Base-by-base conservation (phyloP, 495 filamentous ascomycete species). In the Cercophora scortea region DNA sequence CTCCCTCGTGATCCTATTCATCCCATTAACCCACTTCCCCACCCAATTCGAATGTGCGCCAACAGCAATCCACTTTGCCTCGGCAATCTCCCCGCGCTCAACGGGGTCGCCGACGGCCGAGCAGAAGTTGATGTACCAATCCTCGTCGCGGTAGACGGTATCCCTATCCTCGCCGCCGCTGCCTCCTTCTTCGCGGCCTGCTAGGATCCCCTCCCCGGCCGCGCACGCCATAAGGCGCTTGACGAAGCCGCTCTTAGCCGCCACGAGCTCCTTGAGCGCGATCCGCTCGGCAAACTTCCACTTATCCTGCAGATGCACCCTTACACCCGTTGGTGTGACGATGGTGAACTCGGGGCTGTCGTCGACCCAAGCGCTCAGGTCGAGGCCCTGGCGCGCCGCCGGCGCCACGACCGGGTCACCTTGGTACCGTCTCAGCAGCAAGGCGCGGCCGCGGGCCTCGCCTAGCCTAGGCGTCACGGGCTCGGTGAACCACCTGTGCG, bases 371-470 rank as follows among this genome's bases (percentile, higher is more conserved):
- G 68, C 73, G 50, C 79, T 79, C 18, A 82, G 88, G 65, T 95
- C 80, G 42, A 96, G 83, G 18, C 86, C 85, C 75, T 79, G 88
- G n/a, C 86, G 82, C 82, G 17, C 69, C 77, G 60, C 80, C 76
- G 58, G 83, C 75, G n/a, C 68, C 57, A 89, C 66, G 3, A 69
- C 69, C 19, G 85, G 78, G 34, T 81, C 73, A 48, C 89, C 76
- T n/a, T 34, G 42, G 67, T 93, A 95, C 35, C 90, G 86, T 18
- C 90, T 83, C 5, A 96, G 66, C 11, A 96, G 82, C 8, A 95
- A 80, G 47, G 91, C 82, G 62, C 91, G 91, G 16, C 87, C 86
- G 32, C 90, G 80, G 11, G 78, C 87, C 59, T 89, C 82, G 41
- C 86, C 86, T 8, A 96, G 78, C 1, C 73, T 83, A 1, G 89